These are phyloP conservation scores for Camellia sinensis DNA, from an alignment of 148 eudicot species.

Conservation along the genomic window DNA sequence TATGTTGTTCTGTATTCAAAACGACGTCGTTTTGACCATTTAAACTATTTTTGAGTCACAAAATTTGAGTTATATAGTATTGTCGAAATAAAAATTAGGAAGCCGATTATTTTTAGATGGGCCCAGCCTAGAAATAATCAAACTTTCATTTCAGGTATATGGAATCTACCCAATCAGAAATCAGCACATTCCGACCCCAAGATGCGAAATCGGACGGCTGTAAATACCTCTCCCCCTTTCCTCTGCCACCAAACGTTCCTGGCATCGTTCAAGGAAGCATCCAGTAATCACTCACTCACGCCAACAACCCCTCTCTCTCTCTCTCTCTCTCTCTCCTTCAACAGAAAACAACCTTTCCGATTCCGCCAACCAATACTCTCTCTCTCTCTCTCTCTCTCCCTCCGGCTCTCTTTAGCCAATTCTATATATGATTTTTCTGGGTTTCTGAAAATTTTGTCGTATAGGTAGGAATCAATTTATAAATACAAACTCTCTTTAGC, in stretches of 20 bases:
- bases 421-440: slow-evolving; percentile 18
- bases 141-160: too few relatives aligned
- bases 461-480: not conserved
- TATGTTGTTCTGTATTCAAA: too few relatives aligned
- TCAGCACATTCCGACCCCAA: slow-evolving; percentile 37
- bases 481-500: not conserved
- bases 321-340: slow-evolving; percentile 10
- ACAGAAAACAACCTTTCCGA: not conserved
- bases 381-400: not conserved
- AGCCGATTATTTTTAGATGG: too few relatives aligned
- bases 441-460: not conserved
- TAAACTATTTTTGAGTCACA: too few relatives aligned
- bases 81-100: too few relatives aligned
- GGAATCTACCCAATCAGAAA: slow-evolving; percentile 28
- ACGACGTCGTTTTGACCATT: too few relatives aligned
- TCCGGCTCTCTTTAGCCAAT: not conserved
- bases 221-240: not conserved
- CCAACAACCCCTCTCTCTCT: not conserved
- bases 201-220: slow-evolving; percentile 8
- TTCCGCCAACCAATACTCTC: not conserved
- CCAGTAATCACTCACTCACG: not conserved
- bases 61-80: too few relatives aligned
- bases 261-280: not conserved
- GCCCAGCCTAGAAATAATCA: too few relatives aligned
- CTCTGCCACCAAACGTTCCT: slow-evolving; percentile 13